Base-by-base conservation (phyloP, 352 stramenopile genomes). In the Phytophthora ohioensis region DNA sequence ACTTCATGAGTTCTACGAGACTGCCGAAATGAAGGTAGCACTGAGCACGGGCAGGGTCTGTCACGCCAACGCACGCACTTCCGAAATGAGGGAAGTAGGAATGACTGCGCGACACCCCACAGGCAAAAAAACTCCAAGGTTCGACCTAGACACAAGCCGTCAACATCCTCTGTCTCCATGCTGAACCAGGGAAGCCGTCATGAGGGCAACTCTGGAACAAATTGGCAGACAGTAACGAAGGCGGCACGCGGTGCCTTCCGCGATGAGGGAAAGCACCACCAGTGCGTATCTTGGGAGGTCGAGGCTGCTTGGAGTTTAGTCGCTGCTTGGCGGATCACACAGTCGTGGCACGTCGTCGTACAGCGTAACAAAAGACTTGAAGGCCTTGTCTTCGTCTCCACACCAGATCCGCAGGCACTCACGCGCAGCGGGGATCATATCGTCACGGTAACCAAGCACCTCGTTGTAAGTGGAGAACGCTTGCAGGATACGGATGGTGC, bases 401-500 rank as follows among this genome's bases (percentile, higher is more conserved):
- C 42, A 52, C 78, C 84, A 91, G n/a, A 85, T 55, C 3, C 74
- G 71, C 3, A 91, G 64, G 30, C 84, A 93, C 67, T 87, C 86
- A 48, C 75, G 66, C 1, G 81, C 86, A 6, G 72, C 57, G 8
- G 74, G 60, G 48, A 93, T 79, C 84, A 92, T 91, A 27, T 81
- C 72, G 42, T 38, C n/a, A 21, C 67, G 46, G 62, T 90, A 92
- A 27, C 83, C 78, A 31, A 86, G 54, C 36, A 80, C 73, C 74
- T 92, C 84, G 56, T 90, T 92, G 72, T 91, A 91, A 2, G 83
- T 91, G 8, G 82, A 90, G 63, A 87, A 94, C 1, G 84, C 83
- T 54, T 91, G 84, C 32, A 94, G 59, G 3, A 92, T 65, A 60
- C 82, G 78, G 4, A 56, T 82, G 27, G 88, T 74, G 27, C 79